phyloP scores from a whole-genome alignment of 345 rosid genomes.

The Boechera stricta region DNA sequence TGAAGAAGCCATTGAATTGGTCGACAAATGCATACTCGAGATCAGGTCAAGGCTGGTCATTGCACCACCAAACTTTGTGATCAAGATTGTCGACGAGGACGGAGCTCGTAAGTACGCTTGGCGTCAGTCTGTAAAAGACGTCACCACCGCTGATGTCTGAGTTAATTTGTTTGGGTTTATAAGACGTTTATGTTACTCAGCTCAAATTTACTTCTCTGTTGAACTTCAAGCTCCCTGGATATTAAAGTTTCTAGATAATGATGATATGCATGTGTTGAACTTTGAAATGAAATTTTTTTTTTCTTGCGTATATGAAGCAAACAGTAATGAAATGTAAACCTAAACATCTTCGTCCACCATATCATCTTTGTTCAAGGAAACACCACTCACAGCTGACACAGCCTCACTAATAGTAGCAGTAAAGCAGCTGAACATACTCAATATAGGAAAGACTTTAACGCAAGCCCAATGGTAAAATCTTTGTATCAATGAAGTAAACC shows the following conservation, averaged over 20 bases:
- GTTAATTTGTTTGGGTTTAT: constrained; percentile 4
- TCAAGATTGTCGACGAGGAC: constrained; percentile 92
- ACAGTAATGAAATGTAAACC: neutral
- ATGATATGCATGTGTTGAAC: constrained; percentile 25
- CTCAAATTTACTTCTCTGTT: constrained; percentile 17
- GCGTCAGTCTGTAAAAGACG: constrained; percentile 82
- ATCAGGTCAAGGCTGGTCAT: constrained; percentile 87
- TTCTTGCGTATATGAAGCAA: neutral
- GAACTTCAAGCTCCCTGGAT: constrained; percentile 22
- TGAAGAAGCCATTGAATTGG: constrained; percentile 82
- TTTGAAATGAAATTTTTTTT: neutral
- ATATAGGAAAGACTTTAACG: neutral
- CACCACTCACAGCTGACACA: neutral
- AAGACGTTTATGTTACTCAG: constrained; percentile 14
- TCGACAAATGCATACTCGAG: constrained; percentile 90
- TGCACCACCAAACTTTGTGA: constrained; percentile 94
- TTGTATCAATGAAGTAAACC: neutral
- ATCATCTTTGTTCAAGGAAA: neutral
- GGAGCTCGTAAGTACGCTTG: constrained; percentile 87
- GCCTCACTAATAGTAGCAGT: neutral
- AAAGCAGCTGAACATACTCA: neutral
- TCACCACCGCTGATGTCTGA: constrained; percentile 45
- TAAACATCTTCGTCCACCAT: neutral
- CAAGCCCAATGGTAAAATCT: neutral
- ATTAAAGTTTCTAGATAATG: constrained; percentile 36